A percentile compares a stretch with the other conserved stretches of the same genome.
Evolutionary conservation across 495 filamentous ascomycete species (phyloP).

Genomic region (Tuber umbilicatum): DNA sequence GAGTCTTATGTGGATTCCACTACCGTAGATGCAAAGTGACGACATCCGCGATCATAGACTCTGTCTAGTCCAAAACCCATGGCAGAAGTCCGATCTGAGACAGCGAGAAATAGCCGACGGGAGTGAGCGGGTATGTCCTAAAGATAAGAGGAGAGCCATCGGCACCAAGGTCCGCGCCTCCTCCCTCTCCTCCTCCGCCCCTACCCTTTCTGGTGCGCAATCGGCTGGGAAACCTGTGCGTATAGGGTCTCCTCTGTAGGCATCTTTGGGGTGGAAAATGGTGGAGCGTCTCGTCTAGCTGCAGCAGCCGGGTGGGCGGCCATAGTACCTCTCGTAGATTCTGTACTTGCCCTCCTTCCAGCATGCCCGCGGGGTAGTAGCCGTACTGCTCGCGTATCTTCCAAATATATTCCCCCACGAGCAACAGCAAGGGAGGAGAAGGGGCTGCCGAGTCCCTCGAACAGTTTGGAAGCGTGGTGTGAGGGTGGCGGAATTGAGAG

Average conservation of each 20-base stretch:
- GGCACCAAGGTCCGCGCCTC: conserved; percentile 42
- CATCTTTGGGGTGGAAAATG: not conserved
- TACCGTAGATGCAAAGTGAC: conserved; percentile 44
- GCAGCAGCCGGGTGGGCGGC: too few species aligned
- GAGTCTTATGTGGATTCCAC: too few species aligned
- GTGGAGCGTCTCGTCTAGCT: conserved; percentile 29
- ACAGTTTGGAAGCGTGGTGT: too few species aligned
- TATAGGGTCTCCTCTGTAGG: not conserved
- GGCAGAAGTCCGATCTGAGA: conserved; percentile 37
- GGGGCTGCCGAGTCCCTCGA: too few species aligned
- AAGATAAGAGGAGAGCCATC: conserved; percentile 40
- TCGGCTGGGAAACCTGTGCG: too few species aligned
- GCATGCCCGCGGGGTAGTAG: too few species aligned
- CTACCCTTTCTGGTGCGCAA: conserved; percentile 4
- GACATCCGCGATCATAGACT: conserved; percentile 61
- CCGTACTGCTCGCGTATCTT: too few species aligned
- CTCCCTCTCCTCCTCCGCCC: conserved; percentile 25
- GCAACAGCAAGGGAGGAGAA: too few species aligned
- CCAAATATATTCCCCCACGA: too few species aligned
- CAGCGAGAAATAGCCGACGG: conserved; percentile 57
- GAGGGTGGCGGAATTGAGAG: too few species aligned
- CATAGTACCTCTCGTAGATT: too few species aligned
- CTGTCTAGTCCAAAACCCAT: conserved; percentile 22
- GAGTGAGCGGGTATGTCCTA: conserved; percentile 61
- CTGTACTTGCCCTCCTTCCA: too few species aligned